Percentiles rank a stretch among this genome's conserved stretches.
Conservation (phyloP, 331 rosid species). For the Phaseolus coccineus region DNA sequence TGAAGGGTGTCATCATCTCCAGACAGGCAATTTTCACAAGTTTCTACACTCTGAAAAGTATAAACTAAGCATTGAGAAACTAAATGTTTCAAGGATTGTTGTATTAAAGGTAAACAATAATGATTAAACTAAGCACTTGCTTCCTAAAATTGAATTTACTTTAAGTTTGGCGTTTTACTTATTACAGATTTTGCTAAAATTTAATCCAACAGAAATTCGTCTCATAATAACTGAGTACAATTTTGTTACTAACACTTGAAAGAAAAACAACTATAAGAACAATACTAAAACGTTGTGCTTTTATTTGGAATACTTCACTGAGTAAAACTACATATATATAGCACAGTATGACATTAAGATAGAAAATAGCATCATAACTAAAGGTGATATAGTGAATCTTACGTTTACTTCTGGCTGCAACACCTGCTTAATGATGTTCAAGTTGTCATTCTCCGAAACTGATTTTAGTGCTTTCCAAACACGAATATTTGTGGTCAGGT, state of each 20-base stretch:
- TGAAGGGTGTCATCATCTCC: neutral
- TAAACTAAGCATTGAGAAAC: neutral
- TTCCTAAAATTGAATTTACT: no score
- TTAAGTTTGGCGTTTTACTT: no score
- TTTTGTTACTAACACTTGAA: no score
- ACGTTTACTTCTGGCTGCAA: slow-evolving; percentile 49
- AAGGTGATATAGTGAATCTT: neutral
- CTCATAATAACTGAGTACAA: no score
- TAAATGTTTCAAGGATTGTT: neutral
- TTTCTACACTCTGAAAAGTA: neutral
- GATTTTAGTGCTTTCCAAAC: slow-evolving; percentile 59
- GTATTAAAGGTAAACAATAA: no score
- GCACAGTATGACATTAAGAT: neutral
- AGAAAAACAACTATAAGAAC: no score
- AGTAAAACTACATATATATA: no score
- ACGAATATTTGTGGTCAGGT: slow-evolving; percentile 64
- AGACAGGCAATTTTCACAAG: neutral
- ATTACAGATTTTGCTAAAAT: no score
- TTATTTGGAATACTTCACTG: no score
- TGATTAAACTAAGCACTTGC: no score
- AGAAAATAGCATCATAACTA: neutral
- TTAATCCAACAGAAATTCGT: no score
- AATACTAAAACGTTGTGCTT: no score
- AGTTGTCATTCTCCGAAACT: slow-evolving; percentile 11
- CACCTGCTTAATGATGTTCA: slow-evolving; percentile 46